These are phyloP conservation scores for Cinnamomum chago DNA, from an alignment of 164 flowering plant genomes.

Conservation along the genomic window DNA sequence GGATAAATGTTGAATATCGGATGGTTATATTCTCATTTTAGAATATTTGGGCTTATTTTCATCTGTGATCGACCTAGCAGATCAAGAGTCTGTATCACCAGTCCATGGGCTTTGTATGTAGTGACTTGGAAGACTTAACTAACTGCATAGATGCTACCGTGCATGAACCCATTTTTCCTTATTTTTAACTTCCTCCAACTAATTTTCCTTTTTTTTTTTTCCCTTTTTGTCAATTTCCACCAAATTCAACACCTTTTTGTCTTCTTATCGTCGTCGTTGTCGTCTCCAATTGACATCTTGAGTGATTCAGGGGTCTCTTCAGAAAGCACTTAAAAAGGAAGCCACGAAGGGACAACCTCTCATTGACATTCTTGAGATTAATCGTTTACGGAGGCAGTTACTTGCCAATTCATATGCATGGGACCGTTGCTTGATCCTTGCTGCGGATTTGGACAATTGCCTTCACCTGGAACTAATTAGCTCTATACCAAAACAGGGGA, in stretches of 20 bases:
- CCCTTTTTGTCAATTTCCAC: too few relatives aligned
- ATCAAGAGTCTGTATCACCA: too few relatives aligned
- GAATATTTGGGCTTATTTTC: too few relatives aligned
- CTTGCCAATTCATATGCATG: slow-evolving; percentile 78
- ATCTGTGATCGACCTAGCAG: too few relatives aligned
- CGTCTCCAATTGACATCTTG: not conserved
- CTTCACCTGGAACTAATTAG: slow-evolving; percentile 17
- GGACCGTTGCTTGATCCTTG: slow-evolving; percentile 74
- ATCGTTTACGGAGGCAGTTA: slow-evolving; percentile 71
- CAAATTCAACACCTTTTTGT: not conserved
- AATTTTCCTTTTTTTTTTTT: too few relatives aligned
- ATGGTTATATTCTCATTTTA: too few relatives aligned
- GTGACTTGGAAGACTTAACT: too few relatives aligned
- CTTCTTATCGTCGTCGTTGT: not conserved
- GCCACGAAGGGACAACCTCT: slow-evolving; percentile 51
- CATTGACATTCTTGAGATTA: slow-evolving; percentile 81
- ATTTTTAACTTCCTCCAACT: too few relatives aligned
- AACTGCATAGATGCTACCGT: too few relatives aligned
- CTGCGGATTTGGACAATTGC: slow-evolving; percentile 38
- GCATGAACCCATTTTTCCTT: too few relatives aligned
- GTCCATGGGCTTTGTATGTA: too few relatives aligned
- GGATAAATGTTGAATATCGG: too few relatives aligned
- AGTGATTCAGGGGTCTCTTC: slow-evolving; percentile 56
- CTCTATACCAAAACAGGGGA: slow-evolving; percentile 31
- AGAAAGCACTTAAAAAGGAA: slow-evolving; percentile 47